Conservation (phyloP, 2,329 filamentous ascomycete genomes). For the Davidsoniella eucalypti region DNA sequence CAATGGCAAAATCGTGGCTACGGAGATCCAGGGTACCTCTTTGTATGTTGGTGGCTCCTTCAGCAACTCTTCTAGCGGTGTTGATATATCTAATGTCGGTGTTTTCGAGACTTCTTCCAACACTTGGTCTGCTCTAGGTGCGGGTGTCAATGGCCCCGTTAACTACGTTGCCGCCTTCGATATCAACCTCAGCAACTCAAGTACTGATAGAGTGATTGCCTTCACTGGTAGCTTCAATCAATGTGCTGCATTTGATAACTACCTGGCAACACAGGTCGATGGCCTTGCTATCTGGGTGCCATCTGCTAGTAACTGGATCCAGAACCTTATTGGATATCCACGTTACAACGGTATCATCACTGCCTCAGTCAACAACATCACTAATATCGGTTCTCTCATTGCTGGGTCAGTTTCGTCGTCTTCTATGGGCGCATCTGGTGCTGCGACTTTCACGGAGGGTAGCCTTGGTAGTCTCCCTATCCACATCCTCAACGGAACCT, state of each 20-base stretch:
- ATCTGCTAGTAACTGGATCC: slow-evolving; percentile 70
- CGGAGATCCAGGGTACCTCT: slow-evolving; percentile 47
- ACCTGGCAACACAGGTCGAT: slow-evolving; percentile 41
- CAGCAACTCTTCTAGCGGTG: slow-evolving; percentile 49
- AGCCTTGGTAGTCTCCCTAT: slow-evolving; percentile 41
- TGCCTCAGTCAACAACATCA: slow-evolving; percentile 47
- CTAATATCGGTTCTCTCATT: slow-evolving; percentile 49
- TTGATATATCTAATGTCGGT: slow-evolving; percentile 58
- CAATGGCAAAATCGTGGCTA: slow-evolving; percentile 58
- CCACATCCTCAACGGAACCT: slow-evolving; percentile 28
- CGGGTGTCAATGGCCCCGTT: slow-evolving; percentile 70
- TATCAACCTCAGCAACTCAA: slow-evolving; percentile 57
- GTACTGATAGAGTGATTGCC: slow-evolving; percentile 57
- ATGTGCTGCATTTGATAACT: slow-evolving; percentile 50
- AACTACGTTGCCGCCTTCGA: slow-evolving; percentile 56
- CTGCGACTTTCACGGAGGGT: slow-evolving; percentile 43
- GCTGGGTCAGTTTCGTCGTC: slow-evolving; percentile 71
- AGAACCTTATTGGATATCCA: slow-evolving; percentile 53
- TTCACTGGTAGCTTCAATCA: slow-evolving; percentile 66
- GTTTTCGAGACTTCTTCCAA: slow-evolving; percentile 54
- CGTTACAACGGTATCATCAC: slow-evolving; percentile 58
- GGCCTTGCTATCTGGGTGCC: slow-evolving; percentile 90
- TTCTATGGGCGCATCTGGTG: slow-evolving; percentile 55
- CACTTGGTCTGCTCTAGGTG: slow-evolving; percentile 63
- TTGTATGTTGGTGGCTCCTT: slow-evolving; percentile 81